Conservation (phyloP, 2,329 filamentous ascomycete genomes). For the Ophiocordyceps unilateralis region DNA sequence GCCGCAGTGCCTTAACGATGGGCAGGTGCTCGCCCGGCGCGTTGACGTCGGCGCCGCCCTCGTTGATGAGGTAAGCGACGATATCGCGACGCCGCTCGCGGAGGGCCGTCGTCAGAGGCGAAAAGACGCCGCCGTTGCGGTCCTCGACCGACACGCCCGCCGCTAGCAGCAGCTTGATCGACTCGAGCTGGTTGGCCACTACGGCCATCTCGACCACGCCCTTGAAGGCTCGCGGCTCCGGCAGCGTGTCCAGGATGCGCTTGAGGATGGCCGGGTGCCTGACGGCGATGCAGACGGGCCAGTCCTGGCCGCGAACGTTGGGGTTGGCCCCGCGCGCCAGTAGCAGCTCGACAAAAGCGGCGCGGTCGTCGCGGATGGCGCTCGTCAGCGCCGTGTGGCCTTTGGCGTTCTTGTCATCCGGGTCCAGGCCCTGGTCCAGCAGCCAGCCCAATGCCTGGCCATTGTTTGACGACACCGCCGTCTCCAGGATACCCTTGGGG, state of each 20-base stretch:
- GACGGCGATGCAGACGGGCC: slow-evolving; percentile 55
- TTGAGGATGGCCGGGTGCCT: slow-evolving; percentile 40
- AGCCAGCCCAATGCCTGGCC: slow-evolving; percentile 42
- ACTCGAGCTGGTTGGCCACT: slow-evolving; percentile 47
- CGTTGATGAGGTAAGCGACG: slow-evolving; percentile 41
- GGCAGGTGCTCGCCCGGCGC: slow-evolving; percentile 53
- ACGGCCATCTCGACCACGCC: slow-evolving; percentile 53
- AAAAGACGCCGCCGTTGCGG: slow-evolving; percentile 57
- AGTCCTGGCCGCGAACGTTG: slow-evolving; percentile 46
- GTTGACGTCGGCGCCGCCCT: slow-evolving; percentile 47
- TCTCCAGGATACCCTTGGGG: slow-evolving; percentile 50
- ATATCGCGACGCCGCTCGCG: slow-evolving; percentile 45
- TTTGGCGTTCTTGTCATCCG: slow-evolving; percentile 39
- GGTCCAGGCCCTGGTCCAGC: slow-evolving; percentile 39
- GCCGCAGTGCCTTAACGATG: slow-evolving; percentile 50
- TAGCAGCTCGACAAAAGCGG: slow-evolving; percentile 41
- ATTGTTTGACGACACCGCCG: slow-evolving; percentile 44
- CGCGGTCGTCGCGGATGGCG: slow-evolving; percentile 41
- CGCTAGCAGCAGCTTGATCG: slow-evolving; percentile 44
- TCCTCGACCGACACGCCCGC: slow-evolving; percentile 53
- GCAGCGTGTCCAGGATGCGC: slow-evolving; percentile 37
- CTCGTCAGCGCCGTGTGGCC: slow-evolving; percentile 47
- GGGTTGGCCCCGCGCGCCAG: slow-evolving; percentile 42
- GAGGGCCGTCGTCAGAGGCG: slow-evolving; percentile 48
- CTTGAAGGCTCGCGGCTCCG: slow-evolving; percentile 43